Evolutionary conservation across 768 basidiomycete genomes (phyloP).

Genomic region (Auricularia sp.): DNA sequence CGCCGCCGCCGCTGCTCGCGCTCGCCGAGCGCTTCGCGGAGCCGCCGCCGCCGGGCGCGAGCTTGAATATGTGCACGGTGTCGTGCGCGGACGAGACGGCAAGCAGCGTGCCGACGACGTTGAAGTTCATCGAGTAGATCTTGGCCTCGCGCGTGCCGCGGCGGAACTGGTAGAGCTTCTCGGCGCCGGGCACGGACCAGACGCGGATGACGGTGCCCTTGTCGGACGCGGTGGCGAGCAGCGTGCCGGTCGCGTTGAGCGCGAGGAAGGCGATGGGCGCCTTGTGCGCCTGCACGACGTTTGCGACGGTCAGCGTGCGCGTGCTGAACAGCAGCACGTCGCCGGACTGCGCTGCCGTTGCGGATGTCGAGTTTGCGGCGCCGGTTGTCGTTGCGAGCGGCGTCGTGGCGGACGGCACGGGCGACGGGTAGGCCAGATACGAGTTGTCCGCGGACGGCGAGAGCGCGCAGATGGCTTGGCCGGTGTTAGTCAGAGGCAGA

Average conservation of each 20-base stretch:
- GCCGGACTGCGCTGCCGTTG: constrained; percentile 41
- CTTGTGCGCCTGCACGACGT: constrained; percentile 97
- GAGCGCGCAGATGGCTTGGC: constrained; percentile 81
- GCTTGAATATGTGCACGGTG: constrained; percentile 93
- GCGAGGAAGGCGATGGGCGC: constrained; percentile 79
- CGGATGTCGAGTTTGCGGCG: constrained; percentile 30
- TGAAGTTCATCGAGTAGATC: constrained; percentile 84
- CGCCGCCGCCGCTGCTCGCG: constrained; percentile 7
- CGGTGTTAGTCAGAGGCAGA: too few relatives aligned
- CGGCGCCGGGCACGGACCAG: constrained; percentile 81
- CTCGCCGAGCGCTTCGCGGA: constrained; percentile 10
- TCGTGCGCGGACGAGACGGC: constrained; percentile 88
- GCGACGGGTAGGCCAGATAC: constrained; percentile 93
- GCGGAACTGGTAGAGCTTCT: constrained; percentile 92
- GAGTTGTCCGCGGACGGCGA: constrained; percentile 89
- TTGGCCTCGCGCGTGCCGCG: constrained; percentile 77
- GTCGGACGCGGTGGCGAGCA: constrained; percentile 87
- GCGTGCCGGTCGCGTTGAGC: constrained; percentile 76
- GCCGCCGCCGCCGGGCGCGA: constrained; percentile 28
- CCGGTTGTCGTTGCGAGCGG: constrained; percentile 36
- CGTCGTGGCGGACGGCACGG: constrained; percentile 72
- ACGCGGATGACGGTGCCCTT: constrained; percentile 97
- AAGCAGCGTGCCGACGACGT: constrained; percentile 68
- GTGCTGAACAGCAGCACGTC: constrained; percentile 95
- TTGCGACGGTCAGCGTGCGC: constrained; percentile 79